Evolutionary conservation across 208 protist species (phyloP).

Genomic region (Acanthamoeba rhysodes): DNA sequence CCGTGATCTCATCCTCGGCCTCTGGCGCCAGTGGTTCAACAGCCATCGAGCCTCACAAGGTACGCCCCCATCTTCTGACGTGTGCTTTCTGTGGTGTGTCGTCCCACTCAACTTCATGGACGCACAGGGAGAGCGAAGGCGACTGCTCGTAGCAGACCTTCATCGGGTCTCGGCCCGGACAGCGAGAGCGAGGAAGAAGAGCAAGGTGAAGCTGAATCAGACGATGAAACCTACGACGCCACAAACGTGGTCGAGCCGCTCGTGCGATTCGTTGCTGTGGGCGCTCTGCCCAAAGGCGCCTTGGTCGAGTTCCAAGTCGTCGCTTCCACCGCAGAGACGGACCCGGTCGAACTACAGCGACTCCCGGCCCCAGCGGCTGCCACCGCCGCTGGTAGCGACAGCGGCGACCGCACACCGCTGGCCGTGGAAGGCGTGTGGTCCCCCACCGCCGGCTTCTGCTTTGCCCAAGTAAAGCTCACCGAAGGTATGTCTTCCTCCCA

Average conservation of each 20-base stretch:
- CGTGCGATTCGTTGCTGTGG: slow-evolving; percentile 16
- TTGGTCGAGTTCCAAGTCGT: slow-evolving; percentile 66
- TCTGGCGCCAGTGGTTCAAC: background rate
- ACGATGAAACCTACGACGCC: background rate
- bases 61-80: background rate
- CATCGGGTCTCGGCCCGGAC: background rate
- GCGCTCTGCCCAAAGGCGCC: slow-evolving; percentile 31
- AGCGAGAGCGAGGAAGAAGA: background rate
- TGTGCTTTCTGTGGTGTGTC: background rate
- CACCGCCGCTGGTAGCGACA: background rate
- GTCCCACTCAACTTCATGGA: no score
- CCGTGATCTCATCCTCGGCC: background rate
- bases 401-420: background rate
- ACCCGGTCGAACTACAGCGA: background rate
- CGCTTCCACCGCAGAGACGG: background rate
- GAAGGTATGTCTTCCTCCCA: background rate
- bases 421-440: slow-evolving; percentile 46
- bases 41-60: background rate
- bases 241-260: background rate
- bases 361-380: background rate
- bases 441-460: background rate
- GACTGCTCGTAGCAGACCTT: background rate
- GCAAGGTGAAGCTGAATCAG: background rate
- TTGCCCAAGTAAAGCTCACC: background rate
- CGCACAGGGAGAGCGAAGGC: no score